These are phyloP conservation scores for Achaetomiella virescens DNA, from an alignment of 495 filamentous ascomycete species.

Conservation along the genomic window DNA sequence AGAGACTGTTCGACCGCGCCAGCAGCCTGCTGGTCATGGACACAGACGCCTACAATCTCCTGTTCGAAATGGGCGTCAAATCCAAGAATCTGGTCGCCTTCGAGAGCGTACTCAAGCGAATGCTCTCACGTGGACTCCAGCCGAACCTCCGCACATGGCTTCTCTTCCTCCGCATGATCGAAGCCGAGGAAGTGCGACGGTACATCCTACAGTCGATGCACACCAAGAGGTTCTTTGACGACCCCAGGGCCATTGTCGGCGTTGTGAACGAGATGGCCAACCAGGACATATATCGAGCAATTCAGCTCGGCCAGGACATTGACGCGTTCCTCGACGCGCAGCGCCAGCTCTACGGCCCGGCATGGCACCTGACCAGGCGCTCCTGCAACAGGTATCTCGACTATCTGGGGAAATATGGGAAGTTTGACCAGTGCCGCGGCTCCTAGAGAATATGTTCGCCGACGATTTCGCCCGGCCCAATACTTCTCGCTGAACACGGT, in stretches of 20 bases:
- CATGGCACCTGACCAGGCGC: slow-evolving; percentile 30
- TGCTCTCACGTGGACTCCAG: slow-evolving; percentile 26
- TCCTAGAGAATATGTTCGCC: slow-evolving; percentile 25
- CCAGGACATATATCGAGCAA: slow-evolving; percentile 27
- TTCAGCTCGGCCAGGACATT: slow-evolving; percentile 19
- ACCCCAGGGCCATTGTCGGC: slow-evolving; percentile 12
- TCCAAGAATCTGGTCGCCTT: slow-evolving; percentile 29
- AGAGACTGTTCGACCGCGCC: slow-evolving; percentile 22
- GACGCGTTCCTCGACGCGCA: slow-evolving; percentile 25
- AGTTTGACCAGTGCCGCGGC: slow-evolving; percentile 18
- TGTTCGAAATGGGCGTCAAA: slow-evolving; percentile 28
- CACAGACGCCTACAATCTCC: slow-evolving; percentile 28
- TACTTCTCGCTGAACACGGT: slow-evolving; percentile 32
- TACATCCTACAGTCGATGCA: slow-evolving; percentile 32
- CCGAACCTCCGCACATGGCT: slow-evolving; percentile 35
- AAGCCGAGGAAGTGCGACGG: slow-evolving; percentile 31
- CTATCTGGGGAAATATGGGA: slow-evolving; percentile 22
- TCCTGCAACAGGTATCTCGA: slow-evolving; percentile 31
- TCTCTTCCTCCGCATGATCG: slow-evolving; percentile 34
- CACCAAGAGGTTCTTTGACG: slow-evolving; percentile 21
- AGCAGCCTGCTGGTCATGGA: slow-evolving; percentile 24
- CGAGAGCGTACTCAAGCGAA: slow-evolving; percentile 23
- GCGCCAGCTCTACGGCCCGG: slow-evolving; percentile 29
- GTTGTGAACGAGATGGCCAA: slow-evolving; percentile 31
- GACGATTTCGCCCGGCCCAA: slow-evolving; percentile 10